Conservation (phyloP, 2,329 filamentous ascomycete species). For the Phialophora chinensis region DNA sequence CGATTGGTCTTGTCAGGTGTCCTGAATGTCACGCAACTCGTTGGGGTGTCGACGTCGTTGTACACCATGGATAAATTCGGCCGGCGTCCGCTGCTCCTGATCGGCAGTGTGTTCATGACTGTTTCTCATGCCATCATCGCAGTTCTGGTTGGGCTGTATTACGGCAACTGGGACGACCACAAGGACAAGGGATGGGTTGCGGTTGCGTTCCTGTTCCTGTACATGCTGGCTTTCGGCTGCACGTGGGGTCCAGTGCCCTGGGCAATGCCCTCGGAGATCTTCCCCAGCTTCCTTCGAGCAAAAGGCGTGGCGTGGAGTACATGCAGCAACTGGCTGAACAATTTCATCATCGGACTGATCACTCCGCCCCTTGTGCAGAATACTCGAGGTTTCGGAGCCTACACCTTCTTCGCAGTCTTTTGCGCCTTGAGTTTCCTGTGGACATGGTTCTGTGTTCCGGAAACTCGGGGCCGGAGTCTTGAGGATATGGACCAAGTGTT, state of each 20-base stretch:
- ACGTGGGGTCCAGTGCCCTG: constrained; percentile 56
- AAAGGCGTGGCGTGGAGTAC: constrained; percentile 71
- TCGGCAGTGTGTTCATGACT: constrained; percentile 54
- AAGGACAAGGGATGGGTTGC: constrained; percentile 60
- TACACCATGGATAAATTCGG: constrained; percentile 58
- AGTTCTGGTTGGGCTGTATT: constrained; percentile 60
- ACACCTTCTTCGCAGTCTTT: constrained; percentile 66
- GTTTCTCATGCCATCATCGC: constrained; percentile 59
- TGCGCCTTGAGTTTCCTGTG: constrained; percentile 58
- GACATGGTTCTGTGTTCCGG: constrained; percentile 62
- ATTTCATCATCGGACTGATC: constrained; percentile 69
- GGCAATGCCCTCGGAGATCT: constrained; percentile 63
- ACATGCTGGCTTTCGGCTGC: constrained; percentile 67
- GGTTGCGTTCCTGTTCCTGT: constrained; percentile 67
- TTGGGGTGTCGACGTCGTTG: constrained; percentile 55
- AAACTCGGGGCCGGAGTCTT: constrained; percentile 62
- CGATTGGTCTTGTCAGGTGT: constrained; percentile 62
- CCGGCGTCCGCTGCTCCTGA: constrained; percentile 54
- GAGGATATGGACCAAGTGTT: constrained; percentile 61
- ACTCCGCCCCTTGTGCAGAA: constrained; percentile 68
- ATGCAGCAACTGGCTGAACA: constrained; percentile 68
- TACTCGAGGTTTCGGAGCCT: constrained; percentile 57
- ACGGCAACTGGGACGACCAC: constrained; percentile 58
- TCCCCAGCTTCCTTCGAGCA: constrained; percentile 64
- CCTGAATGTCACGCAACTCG: constrained; percentile 58